A percentile compares a stretch with the other conserved stretches of the same genome.
Evolutionary conservation across 129 eudicot genomes (phyloP).

Genomic region (Arctium minus): DNA sequence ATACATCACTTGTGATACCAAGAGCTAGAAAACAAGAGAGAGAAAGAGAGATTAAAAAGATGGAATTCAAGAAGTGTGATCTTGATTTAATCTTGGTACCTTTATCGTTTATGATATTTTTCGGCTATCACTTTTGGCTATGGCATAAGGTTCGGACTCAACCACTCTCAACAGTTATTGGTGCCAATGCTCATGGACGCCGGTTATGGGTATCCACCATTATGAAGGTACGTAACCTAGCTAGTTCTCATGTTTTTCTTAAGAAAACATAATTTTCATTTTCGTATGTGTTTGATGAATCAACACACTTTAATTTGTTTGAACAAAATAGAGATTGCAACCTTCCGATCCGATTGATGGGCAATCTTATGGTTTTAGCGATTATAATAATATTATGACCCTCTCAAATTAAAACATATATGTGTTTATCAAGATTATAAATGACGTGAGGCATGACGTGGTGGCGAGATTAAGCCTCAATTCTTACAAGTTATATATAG

Average conservation of each 20-base stretch:
- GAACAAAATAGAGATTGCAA: not conserved
- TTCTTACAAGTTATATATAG: no score
- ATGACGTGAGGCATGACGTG: no score
- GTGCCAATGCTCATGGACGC: constrained; percentile 66
- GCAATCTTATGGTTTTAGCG: not conserved
- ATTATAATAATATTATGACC: no score
- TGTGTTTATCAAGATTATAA: no score
- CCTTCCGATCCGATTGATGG: not conserved
- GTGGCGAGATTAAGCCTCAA: no score
- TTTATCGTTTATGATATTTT: constrained; percentile 37
- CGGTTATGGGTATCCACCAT: constrained; percentile 74
- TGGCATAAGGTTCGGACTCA: constrained; percentile 68
- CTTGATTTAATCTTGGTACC: constrained; percentile 65
- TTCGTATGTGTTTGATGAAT: not conserved
- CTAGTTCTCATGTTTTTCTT: not conserved
- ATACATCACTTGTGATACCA: not conserved
- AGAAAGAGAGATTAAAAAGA: not conserved
- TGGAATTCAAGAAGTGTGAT: constrained; percentile 70
- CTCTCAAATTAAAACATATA: no score
- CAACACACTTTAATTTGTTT: not conserved
- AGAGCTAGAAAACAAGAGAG: not conserved
- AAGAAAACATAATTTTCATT: not conserved
- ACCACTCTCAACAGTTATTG: constrained; percentile 69
- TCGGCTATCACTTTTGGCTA: constrained; percentile 61
- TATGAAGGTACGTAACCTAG: constrained; percentile 53